phyloP scores from a whole-genome alignment of 2,329 filamentous ascomycete species.

The Torrubiellomyces zombiae region DNA sequence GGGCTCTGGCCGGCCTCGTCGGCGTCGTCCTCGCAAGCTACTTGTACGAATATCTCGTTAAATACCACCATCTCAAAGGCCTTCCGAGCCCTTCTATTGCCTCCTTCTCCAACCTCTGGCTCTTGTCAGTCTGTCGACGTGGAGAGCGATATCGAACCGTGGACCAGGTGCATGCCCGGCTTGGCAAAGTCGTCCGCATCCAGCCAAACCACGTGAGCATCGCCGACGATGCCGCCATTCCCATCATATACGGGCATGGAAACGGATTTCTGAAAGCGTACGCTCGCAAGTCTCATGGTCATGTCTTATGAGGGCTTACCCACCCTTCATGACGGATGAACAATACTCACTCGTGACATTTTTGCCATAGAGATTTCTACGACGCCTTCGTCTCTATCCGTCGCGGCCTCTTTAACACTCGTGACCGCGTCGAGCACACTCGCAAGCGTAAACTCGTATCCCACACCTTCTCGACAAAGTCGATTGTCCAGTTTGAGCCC shows the following conservation, averaged over 20 bases:
- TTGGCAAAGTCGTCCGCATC: constrained; percentile 67
- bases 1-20: constrained; percentile 27
- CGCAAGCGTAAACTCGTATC: constrained; percentile 80
- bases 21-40: constrained; percentile 35
- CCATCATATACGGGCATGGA: constrained; percentile 60
- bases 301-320: constrained; percentile 3
- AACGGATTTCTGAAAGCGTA: constrained; percentile 60
- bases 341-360: not conserved
- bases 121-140: constrained; percentile 47
- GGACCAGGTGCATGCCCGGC: constrained; percentile 56
- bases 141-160: constrained; percentile 50
- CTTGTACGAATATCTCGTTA: constrained; percentile 42
- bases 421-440: constrained; percentile 65
- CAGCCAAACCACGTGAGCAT: constrained; percentile 74
- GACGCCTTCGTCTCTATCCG: constrained; percentile 81
- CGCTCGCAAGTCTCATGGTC: constrained; percentile 6
- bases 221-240: constrained; percentile 64
- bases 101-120: constrained; percentile 64
- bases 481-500: constrained; percentile 69
- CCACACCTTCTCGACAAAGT: constrained; percentile 75
- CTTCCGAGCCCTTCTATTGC: constrained; percentile 48
- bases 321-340: not conserved
- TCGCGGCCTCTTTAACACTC: constrained; percentile 77
- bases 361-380: constrained; percentile 54
- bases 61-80: constrained; percentile 28